These are phyloP conservation scores for Oenanthe javanica DNA, from an alignment of 140 eudicot species.

Conservation along the genomic window DNA sequence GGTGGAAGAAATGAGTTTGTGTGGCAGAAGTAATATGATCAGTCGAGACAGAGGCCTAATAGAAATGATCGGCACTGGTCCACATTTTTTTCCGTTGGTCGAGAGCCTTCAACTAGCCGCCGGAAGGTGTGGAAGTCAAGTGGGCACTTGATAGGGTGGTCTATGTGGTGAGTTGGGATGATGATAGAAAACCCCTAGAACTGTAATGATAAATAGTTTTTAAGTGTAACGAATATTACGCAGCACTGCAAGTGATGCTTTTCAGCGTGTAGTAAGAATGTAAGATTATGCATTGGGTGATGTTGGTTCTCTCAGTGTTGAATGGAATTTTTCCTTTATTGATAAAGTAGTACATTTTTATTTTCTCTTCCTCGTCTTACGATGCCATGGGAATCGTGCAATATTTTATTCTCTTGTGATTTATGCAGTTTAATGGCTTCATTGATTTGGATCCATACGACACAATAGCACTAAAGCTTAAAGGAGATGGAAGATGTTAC, in stretches of 20 bases:
- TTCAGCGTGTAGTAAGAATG: not conserved
- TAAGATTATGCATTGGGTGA: not conserved
- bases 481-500: conserved; percentile 95
- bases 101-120: too few relatives aligned
- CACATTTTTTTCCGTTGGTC: not conserved
- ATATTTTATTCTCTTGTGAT: not conserved
- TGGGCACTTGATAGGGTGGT: not conserved
- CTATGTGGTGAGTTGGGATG: not conserved
- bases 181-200: not conserved
- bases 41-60: not conserved
- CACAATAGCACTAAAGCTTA: conserved; percentile 72
- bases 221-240: not conserved
- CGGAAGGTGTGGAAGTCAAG: not conserved
- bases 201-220: not conserved
- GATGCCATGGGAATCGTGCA: not conserved
- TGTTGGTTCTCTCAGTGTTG: not conserved
- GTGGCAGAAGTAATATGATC: not conserved
- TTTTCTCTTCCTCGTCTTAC: not conserved
- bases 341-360: not conserved
- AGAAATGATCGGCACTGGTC: not conserved
- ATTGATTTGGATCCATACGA: conserved; percentile 88
- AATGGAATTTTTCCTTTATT: not conserved
- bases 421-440: conserved; percentile 89
- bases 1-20: not conserved
- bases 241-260: not conserved